Percentiles rank a stretch among this genome's conserved stretches.
Evolutionary conservation across 1,284 basidiomycete genomes (phyloP).

Genomic region (Rhizopogon parksii): DNA sequence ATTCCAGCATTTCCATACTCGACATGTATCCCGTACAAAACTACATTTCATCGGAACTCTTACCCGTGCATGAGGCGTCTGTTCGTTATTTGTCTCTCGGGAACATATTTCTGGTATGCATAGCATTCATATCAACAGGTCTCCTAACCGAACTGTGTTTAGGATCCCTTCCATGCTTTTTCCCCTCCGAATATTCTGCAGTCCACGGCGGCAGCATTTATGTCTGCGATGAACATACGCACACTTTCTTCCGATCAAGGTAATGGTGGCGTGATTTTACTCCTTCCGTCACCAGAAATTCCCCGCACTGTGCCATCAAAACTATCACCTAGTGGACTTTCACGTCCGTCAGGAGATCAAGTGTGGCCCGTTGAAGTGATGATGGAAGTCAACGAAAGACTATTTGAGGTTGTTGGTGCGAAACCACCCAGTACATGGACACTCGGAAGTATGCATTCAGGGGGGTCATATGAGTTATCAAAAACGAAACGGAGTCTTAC

Average conservation of each 20-base stretch:
- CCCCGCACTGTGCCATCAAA: constrained; percentile 34
- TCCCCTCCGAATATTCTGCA: constrained; percentile 55
- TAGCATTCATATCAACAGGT: neutral
- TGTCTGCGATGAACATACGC: constrained; percentile 29
- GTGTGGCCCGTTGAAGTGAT: constrained; percentile 34
- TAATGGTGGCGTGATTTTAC: constrained; percentile 27
- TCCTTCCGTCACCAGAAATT: constrained; percentile 45
- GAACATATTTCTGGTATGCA: constrained; percentile 15
- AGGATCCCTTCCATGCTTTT: constrained; percentile 32
- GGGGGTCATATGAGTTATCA: neutral
- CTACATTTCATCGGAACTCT: constrained; percentile 39
- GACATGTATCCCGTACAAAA: constrained; percentile 47
- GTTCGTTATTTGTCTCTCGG: constrained; percentile 43
- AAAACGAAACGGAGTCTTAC: constrained; percentile 11
- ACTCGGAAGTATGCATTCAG: neutral
- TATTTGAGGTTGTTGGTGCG: constrained; percentile 28
- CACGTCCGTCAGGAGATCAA: constrained; percentile 26
- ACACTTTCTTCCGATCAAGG: constrained; percentile 17
- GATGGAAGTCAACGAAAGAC: constrained; percentile 29
- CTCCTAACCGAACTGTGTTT: neutral
- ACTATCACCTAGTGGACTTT: constrained; percentile 27
- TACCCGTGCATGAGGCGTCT: constrained; percentile 37
- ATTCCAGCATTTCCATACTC: constrained; percentile 40
- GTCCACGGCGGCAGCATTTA: constrained; percentile 48
- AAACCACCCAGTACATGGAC: constrained; percentile 2